Evolutionary conservation across 768 basidiomycete genomes (phyloP).

Genomic region (Leccinum disarticulatum): DNA sequence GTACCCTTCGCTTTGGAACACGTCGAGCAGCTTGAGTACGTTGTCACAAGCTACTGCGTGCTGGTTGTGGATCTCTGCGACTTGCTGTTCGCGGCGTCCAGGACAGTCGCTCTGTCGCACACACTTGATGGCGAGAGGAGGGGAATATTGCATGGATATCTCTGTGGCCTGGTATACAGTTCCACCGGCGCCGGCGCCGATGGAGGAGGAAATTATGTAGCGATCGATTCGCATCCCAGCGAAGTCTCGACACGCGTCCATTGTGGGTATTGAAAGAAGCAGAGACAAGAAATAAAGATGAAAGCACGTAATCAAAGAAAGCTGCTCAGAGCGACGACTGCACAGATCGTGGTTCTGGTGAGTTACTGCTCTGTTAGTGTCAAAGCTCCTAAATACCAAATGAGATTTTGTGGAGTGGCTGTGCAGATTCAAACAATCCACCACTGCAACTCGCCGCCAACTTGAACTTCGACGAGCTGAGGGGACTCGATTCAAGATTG

Average conservation of each 20-base stretch:
- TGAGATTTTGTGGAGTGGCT: no score
- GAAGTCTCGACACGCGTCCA: conserved; percentile 40
- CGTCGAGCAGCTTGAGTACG: conserved; percentile 65
- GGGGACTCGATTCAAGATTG: no score
- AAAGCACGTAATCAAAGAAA: no score
- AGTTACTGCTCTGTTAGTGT: no score
- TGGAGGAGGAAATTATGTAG: conserved; percentile 58
- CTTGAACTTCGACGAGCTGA: no score
- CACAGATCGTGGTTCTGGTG: no score
- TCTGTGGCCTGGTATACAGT: conserved; percentile 75
- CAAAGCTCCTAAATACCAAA: no score
- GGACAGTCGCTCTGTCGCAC: no score
- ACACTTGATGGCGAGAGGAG: no score
- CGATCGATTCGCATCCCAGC: conserved; percentile 53
- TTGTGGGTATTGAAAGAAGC: not conserved
- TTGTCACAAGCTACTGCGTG: conserved; percentile 45
- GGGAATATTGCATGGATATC: conserved; percentile 30
- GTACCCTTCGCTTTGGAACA: conserved; percentile 45
- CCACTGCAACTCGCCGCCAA: no score
- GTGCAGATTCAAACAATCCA: no score
- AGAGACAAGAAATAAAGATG: not conserved
- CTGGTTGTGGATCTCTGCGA: conserved; percentile 64
- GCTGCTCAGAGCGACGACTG: no score
- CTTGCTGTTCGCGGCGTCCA: conserved; percentile 53
- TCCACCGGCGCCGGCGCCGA: conserved; percentile 78